Percentiles rank a stretch among this genome's conserved stretches.
Evolutionary conservation across 2,329 filamentous ascomycete genomes (phyloP).

Genomic region (Colletotrichum chrysophilum): DNA sequence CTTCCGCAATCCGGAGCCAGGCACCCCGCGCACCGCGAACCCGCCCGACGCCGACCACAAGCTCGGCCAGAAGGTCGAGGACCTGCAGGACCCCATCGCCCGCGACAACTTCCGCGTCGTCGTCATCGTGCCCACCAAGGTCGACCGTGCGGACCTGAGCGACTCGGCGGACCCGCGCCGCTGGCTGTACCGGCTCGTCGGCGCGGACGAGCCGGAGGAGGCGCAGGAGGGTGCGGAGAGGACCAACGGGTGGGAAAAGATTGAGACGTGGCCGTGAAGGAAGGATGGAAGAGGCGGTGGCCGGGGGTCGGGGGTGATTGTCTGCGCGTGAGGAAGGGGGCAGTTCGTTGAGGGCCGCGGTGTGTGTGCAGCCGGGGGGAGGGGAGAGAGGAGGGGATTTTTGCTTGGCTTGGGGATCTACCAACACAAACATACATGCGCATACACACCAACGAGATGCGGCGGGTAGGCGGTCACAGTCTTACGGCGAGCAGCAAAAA

Average conservation of each 20-base stretch:
- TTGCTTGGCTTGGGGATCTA: background rate
- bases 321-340: background rate
- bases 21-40: constrained; percentile 60
- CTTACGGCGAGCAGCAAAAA: background rate
- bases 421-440: background rate
- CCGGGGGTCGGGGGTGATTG: background rate
- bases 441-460: background rate
- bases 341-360: background rate
- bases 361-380: background rate
- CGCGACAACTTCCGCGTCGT: constrained; percentile 81
- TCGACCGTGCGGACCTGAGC: constrained; percentile 76
- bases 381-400: background rate
- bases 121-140: constrained; percentile 79
- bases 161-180: constrained; percentile 67
- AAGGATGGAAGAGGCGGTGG: background rate
- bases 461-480: background rate
- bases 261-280: constrained; percentile 72
- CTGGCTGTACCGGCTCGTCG: constrained; percentile 70
- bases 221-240: constrained; percentile 37
- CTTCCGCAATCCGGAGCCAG: constrained; percentile 76
- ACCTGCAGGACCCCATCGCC: constrained; percentile 73
- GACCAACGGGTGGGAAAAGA: constrained; percentile 61
- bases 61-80: constrained; percentile 69
- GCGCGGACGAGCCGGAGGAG: constrained; percentile 34
- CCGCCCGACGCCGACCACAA: constrained; percentile 44